phyloP scores from a whole-genome alignment of 1,139 yeast species.

The Debaryomyces sp. region DNA sequence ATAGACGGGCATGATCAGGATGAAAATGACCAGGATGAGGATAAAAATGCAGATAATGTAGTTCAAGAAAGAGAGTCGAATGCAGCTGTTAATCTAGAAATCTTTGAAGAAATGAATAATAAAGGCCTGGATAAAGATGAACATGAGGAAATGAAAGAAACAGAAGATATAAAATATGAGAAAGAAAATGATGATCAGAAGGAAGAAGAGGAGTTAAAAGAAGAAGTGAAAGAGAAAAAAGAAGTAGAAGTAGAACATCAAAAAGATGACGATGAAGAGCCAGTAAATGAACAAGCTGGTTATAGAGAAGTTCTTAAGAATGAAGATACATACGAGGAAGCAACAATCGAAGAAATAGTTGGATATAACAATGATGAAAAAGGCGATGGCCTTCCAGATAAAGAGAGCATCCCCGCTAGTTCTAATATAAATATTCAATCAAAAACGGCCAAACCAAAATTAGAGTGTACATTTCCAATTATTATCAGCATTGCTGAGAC shows the following conservation, averaged over 20 bases:
- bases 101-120: background rate
- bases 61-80: background rate
- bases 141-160: constrained; percentile 2
- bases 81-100: background rate
- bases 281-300: background rate
- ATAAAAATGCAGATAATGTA: background rate
- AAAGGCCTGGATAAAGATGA: background rate
- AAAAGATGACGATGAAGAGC: background rate
- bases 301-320: background rate
- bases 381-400: background rate
- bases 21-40: background rate
- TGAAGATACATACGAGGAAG: background rate
- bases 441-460: background rate
- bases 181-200: background rate
- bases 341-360: background rate
- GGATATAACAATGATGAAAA: background rate
- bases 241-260: constrained; percentile 5
- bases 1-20: background rate
- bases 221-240: background rate
- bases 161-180: background rate
- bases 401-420: background rate
- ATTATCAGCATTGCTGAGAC: constrained; percentile 23
- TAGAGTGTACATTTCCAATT: constrained; percentile 18
- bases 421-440: background rate
- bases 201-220: background rate